A percentile compares a stretch with the other conserved stretches of the same genome.
Evolutionary conservation across 1,139 yeast species (phyloP).

Genomic region (Taphrina sp.): DNA sequence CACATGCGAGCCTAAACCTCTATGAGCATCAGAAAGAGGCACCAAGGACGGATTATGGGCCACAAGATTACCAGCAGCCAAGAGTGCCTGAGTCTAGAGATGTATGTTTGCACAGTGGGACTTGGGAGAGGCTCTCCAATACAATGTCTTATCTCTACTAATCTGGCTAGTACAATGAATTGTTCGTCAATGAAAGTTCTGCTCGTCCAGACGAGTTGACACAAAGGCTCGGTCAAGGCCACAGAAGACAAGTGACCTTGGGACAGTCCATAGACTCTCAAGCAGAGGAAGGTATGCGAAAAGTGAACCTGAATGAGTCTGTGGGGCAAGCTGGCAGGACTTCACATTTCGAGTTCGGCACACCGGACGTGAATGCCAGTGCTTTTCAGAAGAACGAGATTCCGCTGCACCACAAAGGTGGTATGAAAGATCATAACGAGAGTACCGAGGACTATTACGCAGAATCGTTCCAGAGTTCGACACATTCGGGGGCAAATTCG

Average conservation of each 20-base stretch:
- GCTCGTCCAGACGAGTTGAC: constrained; percentile 19
- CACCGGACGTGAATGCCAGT: constrained; percentile 5
- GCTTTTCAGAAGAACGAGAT: constrained; percentile 19
- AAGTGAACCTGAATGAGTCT: constrained; percentile 6
- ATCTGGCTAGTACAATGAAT: constrained; percentile 9
- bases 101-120: neutral
- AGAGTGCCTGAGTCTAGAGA: constrained; percentile 12
- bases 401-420: constrained; percentile 16
- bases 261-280: neutral
- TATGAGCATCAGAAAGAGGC: constrained; percentile 11
- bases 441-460: neutral
- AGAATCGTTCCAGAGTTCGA: constrained; percentile 1
- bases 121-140: neutral
- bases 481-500: neutral
- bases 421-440: constrained; percentile 12
- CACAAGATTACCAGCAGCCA: constrained; percentile 10
- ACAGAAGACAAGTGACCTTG: constrained; percentile 10
- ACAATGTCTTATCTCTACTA: neutral
- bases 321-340: constrained; percentile 21
- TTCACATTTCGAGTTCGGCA: constrained; percentile 20
- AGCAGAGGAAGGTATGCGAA: constrained; percentile 4
- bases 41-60: constrained; percentile 10
- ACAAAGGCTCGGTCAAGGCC: constrained; percentile 9
- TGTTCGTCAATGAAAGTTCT: constrained; percentile 10
- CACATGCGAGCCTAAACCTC: constrained; percentile 3